Conservation (phyloP, 371 early-diverging fungal species). For the Rhizomucor pusillus region DNA sequence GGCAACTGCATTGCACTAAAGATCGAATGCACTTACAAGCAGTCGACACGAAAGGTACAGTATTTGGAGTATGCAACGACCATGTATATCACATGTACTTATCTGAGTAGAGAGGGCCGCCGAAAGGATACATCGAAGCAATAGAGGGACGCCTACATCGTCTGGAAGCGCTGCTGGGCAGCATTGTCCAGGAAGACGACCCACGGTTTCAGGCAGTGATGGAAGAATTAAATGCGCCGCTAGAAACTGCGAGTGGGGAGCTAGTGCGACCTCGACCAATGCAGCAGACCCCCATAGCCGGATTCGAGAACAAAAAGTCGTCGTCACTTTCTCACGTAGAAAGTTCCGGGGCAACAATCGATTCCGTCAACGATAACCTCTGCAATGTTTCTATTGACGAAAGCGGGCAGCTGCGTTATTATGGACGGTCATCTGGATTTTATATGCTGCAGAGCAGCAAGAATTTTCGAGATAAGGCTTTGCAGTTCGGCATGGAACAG, state of each 20-base stretch:
- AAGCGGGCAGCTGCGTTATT: conserved; percentile 45
- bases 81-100: conserved; percentile 4
- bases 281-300: conserved; percentile 18
- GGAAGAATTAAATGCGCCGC: conserved; percentile 55
- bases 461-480: conserved; percentile 30
- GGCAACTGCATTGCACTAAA: conserved; percentile 31
- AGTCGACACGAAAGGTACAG: conserved; percentile 40
- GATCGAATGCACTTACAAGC: conserved; percentile 37
- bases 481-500: conserved; percentile 32
- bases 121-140: conserved; percentile 74
- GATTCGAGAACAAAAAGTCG: conserved; percentile 20
- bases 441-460: conserved; percentile 43
- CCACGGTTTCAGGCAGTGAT: conserved; percentile 56
- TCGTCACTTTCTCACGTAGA: conserved; percentile 6
- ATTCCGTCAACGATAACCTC: conserved; percentile 13
- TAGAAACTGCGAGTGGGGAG: conserved; percentile 45
- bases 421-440: conserved; percentile 47
- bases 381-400: conserved; percentile 41
- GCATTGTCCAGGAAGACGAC: conserved; percentile 55
- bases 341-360: background rate
- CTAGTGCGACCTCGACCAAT: conserved; percentile 32
- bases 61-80: background rate
- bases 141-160: conserved; percentile 67
- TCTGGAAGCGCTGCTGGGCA: conserved; percentile 61
- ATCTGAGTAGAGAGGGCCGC: conserved; percentile 55